These are phyloP conservation scores for Penicillium freii DNA, from an alignment of 2,329 filamentous ascomycete species.

Conservation along the genomic window DNA sequence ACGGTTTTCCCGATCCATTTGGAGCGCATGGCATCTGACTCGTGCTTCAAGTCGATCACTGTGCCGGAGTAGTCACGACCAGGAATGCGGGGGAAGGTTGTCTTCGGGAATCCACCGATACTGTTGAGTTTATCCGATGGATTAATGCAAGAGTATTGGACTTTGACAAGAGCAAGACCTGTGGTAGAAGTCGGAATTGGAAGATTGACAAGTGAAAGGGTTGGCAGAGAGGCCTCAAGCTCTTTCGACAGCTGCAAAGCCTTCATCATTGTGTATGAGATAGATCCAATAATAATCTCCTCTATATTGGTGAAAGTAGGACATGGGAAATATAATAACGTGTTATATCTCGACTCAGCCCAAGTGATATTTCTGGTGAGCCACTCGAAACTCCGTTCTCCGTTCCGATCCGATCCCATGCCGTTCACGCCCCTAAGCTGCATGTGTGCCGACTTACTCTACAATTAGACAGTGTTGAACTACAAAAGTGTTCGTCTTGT, in stretches of 20 bases:
- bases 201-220: not conserved
- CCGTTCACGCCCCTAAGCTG: not conserved
- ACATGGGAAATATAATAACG: not conserved
- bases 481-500: not conserved
- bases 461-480: not conserved
- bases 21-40: slow-evolving; percentile 3
- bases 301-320: not conserved
- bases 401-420: not conserved
- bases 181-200: slow-evolving; percentile 19
- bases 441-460: not conserved
- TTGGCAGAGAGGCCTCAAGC: not conserved
- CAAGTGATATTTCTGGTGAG: not conserved
- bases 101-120: slow-evolving; percentile 33
- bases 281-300: not conserved
- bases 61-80: slow-evolving; percentile 35
- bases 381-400: not conserved
- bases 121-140: slow-evolving; percentile 34
- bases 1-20: slow-evolving; percentile 27
- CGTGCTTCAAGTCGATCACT: slow-evolving; percentile 21
- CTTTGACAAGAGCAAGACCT: slow-evolving; percentile 26
- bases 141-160: slow-evolving; percentile 29
- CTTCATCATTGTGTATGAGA: not conserved
- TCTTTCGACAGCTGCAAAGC: not conserved
- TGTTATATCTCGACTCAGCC: not conserved
- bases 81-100: slow-evolving; percentile 27